phyloP scores from a whole-genome alignment of 1,284 basidiomycete genomes.

The Boletellus sp. region DNA sequence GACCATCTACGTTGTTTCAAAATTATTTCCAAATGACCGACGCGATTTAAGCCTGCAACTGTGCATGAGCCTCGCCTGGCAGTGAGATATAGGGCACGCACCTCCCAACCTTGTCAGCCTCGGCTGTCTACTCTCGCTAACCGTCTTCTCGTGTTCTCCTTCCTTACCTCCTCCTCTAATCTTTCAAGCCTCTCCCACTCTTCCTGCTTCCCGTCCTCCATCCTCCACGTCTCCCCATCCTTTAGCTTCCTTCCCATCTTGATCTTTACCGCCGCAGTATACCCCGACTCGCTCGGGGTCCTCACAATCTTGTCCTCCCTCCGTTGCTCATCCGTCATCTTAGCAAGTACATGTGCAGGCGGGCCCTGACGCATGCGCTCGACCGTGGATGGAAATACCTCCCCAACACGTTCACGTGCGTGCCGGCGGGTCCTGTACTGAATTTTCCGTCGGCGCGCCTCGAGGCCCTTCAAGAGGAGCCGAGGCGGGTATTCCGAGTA shows the following conservation, averaged over 20 bases:
- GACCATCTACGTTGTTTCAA: conserved; percentile 31
- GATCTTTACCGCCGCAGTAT: conserved; percentile 41
- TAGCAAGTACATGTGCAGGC: conserved; percentile 55
- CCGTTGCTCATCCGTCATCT: conserved; percentile 48
- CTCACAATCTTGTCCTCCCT: conserved; percentile 48
- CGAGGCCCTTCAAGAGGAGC: conserved; percentile 46
- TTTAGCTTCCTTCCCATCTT: conserved; percentile 48
- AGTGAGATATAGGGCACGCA: conserved; percentile 3
- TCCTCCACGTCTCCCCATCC: conserved; percentile 42
- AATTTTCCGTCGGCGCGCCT: conserved; percentile 56
- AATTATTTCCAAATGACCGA: no score
- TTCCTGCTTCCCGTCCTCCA: conserved; percentile 42
- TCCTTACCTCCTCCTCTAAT: conserved; percentile 35
- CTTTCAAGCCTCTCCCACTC: conserved; percentile 36
- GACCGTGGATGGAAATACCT: conserved; percentile 47
- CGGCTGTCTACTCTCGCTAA: neutral
- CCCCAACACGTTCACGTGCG: conserved; percentile 58
- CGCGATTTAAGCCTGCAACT: neutral
- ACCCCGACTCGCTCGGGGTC: conserved; percentile 59
- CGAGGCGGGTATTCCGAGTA: conserved; percentile 43
- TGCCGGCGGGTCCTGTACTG: conserved; percentile 59
- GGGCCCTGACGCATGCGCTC: conserved; percentile 49
- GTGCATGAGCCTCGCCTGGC: neutral
- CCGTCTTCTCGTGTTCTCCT: conserved; percentile 36
- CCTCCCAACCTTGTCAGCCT: neutral